Base-by-base conservation (phyloP, 306 rosid genomes). In the Trifolium dubium region DNA sequence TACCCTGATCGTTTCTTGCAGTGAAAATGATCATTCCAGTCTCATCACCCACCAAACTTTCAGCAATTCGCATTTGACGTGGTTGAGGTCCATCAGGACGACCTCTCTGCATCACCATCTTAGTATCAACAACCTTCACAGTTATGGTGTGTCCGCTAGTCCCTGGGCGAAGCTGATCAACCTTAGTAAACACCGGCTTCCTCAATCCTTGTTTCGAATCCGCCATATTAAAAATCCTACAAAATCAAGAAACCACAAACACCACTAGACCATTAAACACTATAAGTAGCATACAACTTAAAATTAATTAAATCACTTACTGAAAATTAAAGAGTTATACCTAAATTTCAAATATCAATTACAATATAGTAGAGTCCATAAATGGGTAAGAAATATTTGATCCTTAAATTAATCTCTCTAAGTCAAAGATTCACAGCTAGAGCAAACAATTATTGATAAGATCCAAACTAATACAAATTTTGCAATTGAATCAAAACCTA, bases 11-110 rank as follows among this genome's bases (percentile, higher is more conserved):
- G 65, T 92, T 92, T 73, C 97, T 87, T 23, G 99, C 99, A 0
- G 98, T 95, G 72, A 90, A 90, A 65, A 95, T 86, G 62, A 95
- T 80, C 85, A 92, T 79, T 81, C 96, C 99, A 0, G 99, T 92
- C 80, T 95, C 99, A 40, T 95, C 99, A 12, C 98, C 98, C 5
- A 92, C 96, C 82, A 95, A 79, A 82, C 96, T 88, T 72, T 92
- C 99, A 79, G 98, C 93, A 78, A 95, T 86, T 56, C 97, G 96
- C 98, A 87, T 89, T 83, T 94, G 99, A 67, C 99, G 97, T 56
- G 86, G 82, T 72, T 94, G 97, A 77, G 96, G 85, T 50, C 94
- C 98, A 81, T 94, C 96, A 1, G 95, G 76, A 58, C 97, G 98
- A 31, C 96, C 81, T 71, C 83, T 89, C 88, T 91, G 98, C 86